phyloP scores from a whole-genome alignment of 108 stramenopile genomes.

The Nannochloropsis gaditana region DNA sequence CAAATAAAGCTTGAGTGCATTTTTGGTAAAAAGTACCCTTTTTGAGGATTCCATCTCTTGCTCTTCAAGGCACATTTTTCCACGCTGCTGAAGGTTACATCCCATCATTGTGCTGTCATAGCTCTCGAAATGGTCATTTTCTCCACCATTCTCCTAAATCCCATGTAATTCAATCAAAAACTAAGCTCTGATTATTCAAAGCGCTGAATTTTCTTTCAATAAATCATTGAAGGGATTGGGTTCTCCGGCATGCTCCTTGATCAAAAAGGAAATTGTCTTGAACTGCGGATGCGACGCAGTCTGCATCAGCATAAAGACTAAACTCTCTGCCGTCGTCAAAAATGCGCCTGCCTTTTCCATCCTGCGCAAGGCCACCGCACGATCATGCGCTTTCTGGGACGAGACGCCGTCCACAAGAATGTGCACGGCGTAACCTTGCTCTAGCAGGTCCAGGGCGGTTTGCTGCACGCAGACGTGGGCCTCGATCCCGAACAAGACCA shows the following conservation, averaged over 20 bases:
- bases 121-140: neutral
- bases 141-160: neutral
- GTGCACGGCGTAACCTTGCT: constrained; percentile 40
- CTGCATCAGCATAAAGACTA: constrained; percentile 50
- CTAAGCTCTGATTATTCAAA: neutral
- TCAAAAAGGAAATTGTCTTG: neutral
- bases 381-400: constrained; percentile 51
- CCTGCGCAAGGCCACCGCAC: constrained; percentile 49
- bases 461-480: constrained; percentile 59
- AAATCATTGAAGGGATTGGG: neutral
- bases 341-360: constrained; percentile 50
- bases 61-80: no score
- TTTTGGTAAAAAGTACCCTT: no score
- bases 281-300: constrained; percentile 45
- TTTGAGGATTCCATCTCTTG: no score
- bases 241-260: constrained; percentile 2
- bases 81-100: no score
- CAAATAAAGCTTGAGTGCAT: no score
- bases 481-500: constrained; percentile 89
- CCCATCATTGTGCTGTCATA: neutral
- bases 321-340: constrained; percentile 56
- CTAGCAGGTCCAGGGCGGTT: constrained; percentile 52
- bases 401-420: constrained; percentile 52
- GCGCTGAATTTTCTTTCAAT: neutral
- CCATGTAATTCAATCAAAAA: neutral